phyloP scores from a whole-genome alignment of 495 filamentous ascomycete species.

The Astrocystis sublimbata region DNA sequence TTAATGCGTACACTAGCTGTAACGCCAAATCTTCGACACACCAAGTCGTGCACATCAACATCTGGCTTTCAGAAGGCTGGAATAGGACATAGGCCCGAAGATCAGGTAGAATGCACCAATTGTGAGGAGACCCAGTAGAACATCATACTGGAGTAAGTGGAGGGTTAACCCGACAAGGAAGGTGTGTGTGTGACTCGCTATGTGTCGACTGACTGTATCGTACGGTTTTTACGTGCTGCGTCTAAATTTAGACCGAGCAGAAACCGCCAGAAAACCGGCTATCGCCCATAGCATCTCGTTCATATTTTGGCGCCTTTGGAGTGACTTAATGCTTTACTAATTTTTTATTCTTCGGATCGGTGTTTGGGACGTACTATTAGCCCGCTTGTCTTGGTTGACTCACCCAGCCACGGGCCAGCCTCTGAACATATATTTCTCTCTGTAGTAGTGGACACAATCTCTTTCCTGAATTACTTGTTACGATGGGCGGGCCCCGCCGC shows the following conservation, averaged over 20 bases:
- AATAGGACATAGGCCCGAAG: slow-evolving; percentile 17
- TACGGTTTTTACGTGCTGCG: not conserved
- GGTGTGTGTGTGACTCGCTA: slow-evolving; percentile 9
- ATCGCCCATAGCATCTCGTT: not conserved
- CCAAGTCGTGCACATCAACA: not conserved
- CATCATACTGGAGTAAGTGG: slow-evolving; percentile 14
- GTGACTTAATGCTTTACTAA: slow-evolving; percentile 2
- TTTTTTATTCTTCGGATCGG: not conserved
- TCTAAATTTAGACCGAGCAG: slow-evolving; percentile 13
- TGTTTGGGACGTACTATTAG: too few species aligned
- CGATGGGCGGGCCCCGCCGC: too few species aligned
- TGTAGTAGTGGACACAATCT: too few species aligned
- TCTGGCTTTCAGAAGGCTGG: not conserved
- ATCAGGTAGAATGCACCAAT: slow-evolving; percentile 13
- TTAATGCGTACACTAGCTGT: too few species aligned
- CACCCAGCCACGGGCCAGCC: too few species aligned
- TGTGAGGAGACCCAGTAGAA: not conserved
- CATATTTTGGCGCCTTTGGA: not conserved
- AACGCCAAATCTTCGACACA: too few species aligned
- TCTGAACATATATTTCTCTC: too few species aligned
- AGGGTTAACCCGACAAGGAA: slow-evolving; percentile 20
- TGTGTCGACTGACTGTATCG: slow-evolving; percentile 3
- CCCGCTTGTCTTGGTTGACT: too few species aligned
- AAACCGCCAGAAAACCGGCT: slow-evolving; percentile 4
- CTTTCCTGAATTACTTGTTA: too few species aligned